Evolutionary conservation across 129 eudicot genomes (phyloP), one percentile per base, ranked within the genome.

Genomic region (Arctium lappa): DNA sequence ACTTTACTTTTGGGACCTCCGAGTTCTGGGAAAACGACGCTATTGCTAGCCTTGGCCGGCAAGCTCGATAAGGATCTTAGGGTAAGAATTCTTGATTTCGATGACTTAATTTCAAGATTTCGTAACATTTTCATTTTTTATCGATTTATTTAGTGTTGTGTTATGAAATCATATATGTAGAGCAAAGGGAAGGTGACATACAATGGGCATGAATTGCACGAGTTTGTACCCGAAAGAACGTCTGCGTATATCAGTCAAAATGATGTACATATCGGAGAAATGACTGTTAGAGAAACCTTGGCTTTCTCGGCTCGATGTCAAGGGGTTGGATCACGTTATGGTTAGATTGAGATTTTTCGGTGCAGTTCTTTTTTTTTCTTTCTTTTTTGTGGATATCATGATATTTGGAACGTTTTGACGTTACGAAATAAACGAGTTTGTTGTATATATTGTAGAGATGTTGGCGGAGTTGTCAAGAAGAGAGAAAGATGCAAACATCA

Each of bases 1-100:
- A 94, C 98, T 72, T 86, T 93, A 83, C 94, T 93, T 78, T 81
- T 93, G 79, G 97, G 98, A 31, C 98, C 98, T 86, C 98, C 98
- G 34, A 87, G 97, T 85, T 94, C 98, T 0, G 98, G 98, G 29
- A 94, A 94, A 83, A 94, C 98, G 22, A 94, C 97, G 3, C 34
- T 94, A 33, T 79, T 94, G 79, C 75, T 90, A 78, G 93, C 98
- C n/a, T 85, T 94, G 89, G 90, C 97, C 32, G 97, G 97, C 69
- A 90, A 87, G 78, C 91, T 94, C 3, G 97, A 85, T 86, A 46
- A 80, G 36, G 84, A 79, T 12, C 90, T 94, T 69, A 74, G 88
- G 86, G 97, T 90, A 56, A 50, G 44, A 50, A 68, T 42, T 48
- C 32, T 16, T 74, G 39, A 68, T 34, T 33, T 11, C 16, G 29